phyloP scores from a whole-genome alignment of 768 basidiomycete genomes.

The Punctularia strigosozonata region DNA sequence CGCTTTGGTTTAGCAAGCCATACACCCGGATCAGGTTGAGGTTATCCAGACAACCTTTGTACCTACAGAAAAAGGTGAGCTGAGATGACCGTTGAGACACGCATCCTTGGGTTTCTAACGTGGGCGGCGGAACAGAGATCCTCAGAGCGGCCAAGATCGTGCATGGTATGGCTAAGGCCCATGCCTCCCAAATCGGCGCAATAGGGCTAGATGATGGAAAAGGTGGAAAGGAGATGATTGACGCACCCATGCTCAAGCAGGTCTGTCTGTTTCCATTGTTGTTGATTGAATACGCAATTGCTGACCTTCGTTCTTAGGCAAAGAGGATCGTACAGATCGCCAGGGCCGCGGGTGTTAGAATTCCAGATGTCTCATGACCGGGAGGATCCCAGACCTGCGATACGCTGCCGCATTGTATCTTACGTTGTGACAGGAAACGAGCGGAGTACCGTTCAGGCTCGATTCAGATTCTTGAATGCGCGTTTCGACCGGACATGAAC shows the following conservation, averaged over 20 bases:
- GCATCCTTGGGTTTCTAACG: background rate
- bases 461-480: no score
- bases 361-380: no score
- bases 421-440: no score
- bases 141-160: conserved; percentile 65
- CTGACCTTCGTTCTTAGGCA: background rate
- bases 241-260: conserved; percentile 86
- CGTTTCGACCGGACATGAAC: no score
- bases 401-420: no score
- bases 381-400: no score
- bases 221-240: conserved; percentile 68
- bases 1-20: conserved; percentile 61
- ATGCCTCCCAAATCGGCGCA: conserved; percentile 46
- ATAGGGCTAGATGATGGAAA: conserved; percentile 52
- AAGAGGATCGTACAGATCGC: no score
- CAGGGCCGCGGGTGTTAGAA: no score
- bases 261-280: conserved; percentile 19
- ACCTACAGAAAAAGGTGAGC: conserved; percentile 55
- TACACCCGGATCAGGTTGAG: conserved; percentile 78
- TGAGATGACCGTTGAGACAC: background rate
- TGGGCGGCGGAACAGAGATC: conserved; percentile 40
- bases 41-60: conserved; percentile 71
- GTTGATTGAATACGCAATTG: background rate
- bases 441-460: no score
- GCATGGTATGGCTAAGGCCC: conserved; percentile 47